Evolutionary conservation across 2,329 filamentous ascomycete species (phyloP).

Genomic region (Xylaria sp.): DNA sequence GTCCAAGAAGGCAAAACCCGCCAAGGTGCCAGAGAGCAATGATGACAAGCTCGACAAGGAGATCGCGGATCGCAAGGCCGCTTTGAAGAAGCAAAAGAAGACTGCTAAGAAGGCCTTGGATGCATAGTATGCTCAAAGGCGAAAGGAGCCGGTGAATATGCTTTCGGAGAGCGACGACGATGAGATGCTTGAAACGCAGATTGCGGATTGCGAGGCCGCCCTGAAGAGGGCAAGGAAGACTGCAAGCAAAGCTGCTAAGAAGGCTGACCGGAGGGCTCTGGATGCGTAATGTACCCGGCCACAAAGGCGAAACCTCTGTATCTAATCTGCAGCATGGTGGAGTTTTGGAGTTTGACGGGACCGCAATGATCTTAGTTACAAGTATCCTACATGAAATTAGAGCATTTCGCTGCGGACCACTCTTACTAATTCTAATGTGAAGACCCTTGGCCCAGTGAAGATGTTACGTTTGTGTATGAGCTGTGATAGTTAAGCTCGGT

Average conservation of each 20-base stretch:
- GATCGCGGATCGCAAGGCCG: constrained; percentile 64
- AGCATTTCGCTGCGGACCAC: background rate
- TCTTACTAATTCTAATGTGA: background rate
- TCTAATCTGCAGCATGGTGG: constrained; percentile 23
- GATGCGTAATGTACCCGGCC: constrained; percentile 45
- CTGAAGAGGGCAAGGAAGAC: constrained; percentile 65
- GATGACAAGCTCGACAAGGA: constrained; percentile 62
- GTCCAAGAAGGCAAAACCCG: constrained; percentile 48
- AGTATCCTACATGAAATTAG: background rate
- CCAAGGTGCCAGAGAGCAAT: constrained; percentile 49
- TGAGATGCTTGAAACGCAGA: constrained; percentile 64
- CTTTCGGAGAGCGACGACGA: constrained; percentile 57
- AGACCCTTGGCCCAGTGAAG: too few relatives aligned
- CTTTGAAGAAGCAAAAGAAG: constrained; percentile 64
- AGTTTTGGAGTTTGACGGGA: constrained; percentile 23
- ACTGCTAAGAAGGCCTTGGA: constrained; percentile 59
- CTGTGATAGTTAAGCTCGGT: too few relatives aligned
- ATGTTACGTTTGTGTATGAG: too few relatives aligned
- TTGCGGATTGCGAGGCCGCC: constrained; percentile 62
- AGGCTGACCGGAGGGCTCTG: constrained; percentile 55
- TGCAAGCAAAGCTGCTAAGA: too few relatives aligned
- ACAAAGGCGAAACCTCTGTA: constrained; percentile 3
- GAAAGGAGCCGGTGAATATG: too few relatives aligned
- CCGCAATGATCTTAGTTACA: background rate
- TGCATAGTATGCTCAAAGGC: constrained; percentile 40